Conservation (phyloP, 306 rosid genomes). For the Prunus mume region DNA sequence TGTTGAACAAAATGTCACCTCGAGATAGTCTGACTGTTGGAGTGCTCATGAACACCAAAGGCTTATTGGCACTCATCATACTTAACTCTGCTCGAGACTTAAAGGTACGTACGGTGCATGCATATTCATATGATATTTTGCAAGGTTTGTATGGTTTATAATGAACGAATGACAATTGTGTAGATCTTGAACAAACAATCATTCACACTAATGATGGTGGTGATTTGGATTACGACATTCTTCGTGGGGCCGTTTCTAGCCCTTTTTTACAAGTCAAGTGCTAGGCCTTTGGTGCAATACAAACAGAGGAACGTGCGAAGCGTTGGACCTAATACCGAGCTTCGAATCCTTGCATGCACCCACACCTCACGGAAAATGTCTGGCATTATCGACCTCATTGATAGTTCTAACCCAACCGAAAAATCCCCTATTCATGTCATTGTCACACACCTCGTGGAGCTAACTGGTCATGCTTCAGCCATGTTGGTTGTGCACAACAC, state of each 20-base stretch:
- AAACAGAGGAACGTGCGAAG: constrained; percentile 24
- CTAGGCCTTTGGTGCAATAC: background rate
- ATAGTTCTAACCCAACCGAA: constrained; percentile 33
- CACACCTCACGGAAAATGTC: constrained; percentile 28
- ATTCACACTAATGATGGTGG: constrained; percentile 14
- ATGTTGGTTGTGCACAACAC: constrained; percentile 49
- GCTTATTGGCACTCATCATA: constrained; percentile 24
- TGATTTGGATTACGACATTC: constrained; percentile 24
- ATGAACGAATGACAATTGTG: background rate
- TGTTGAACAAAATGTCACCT: constrained; percentile 21
- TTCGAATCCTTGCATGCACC: constrained; percentile 33
- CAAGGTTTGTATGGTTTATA: too few relatives aligned
- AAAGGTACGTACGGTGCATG: constrained; percentile 1
- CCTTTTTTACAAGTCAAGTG: constrained; percentile 12
- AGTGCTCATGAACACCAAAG: constrained; percentile 37
- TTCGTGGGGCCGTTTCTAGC: constrained; percentile 26
- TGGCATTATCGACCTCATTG: constrained; percentile 38
- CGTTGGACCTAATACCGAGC: constrained; percentile 17
- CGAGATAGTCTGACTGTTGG: constrained; percentile 30
- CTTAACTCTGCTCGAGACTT: constrained; percentile 16
- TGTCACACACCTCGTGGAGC: constrained; percentile 40
- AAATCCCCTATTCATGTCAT: constrained; percentile 31
- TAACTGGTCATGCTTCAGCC: constrained; percentile 36
- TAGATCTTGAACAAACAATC: constrained; percentile 27
- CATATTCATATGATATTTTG: background rate